Conservation (phyloP, 352 stramenopile species). For the Nothophytophthora sp. region DNA sequence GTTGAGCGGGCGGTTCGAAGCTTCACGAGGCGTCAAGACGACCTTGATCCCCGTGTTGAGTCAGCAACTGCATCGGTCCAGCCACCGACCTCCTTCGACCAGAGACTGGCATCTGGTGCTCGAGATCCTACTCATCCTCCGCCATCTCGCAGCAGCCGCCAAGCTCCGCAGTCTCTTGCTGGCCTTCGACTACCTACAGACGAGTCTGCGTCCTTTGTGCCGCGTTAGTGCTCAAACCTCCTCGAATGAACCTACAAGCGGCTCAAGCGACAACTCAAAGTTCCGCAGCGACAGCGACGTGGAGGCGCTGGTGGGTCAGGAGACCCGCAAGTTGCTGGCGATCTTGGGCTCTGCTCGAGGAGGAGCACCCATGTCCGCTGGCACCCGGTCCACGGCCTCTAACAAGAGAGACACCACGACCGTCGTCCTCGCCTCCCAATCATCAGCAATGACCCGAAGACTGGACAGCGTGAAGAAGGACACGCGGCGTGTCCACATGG, state of each 20-base stretch:
- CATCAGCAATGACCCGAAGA: too few relatives aligned
- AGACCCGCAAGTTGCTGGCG: slow-evolving; percentile 9
- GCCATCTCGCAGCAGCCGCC: slow-evolving; percentile 3
- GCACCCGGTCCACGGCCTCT: too few relatives aligned
- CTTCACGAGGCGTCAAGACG: slow-evolving; percentile 2
- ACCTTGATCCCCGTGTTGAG: slow-evolving; percentile 10
- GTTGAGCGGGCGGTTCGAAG: slow-evolving; percentile 6
- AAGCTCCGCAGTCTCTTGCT: neutral
- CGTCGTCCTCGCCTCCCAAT: too few relatives aligned
- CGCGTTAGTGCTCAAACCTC: too few relatives aligned
- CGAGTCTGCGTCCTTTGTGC: too few relatives aligned
- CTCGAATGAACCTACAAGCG: too few relatives aligned
- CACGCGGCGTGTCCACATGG: too few relatives aligned
- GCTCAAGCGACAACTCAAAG: too few relatives aligned
- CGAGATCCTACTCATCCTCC: slow-evolving; percentile 18
- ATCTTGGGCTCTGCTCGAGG: neutral
- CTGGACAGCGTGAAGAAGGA: too few relatives aligned
- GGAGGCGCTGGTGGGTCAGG: slow-evolving; percentile 16
- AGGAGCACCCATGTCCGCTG: too few relatives aligned
- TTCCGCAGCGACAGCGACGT: slow-evolving; percentile 23
- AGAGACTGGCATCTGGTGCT: slow-evolving; percentile 11
- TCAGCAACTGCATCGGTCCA: slow-evolving; percentile 2
- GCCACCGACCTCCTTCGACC: neutral
- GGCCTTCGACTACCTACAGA: slow-evolving; percentile 10
- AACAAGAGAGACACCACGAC: too few relatives aligned